Percentiles rank a stretch among this genome's conserved stretches.
These are phyloP conservation scores for Priceomyces haplophilus DNA, from an alignment of 805 yeast genomes.

Conservation along the genomic window DNA sequence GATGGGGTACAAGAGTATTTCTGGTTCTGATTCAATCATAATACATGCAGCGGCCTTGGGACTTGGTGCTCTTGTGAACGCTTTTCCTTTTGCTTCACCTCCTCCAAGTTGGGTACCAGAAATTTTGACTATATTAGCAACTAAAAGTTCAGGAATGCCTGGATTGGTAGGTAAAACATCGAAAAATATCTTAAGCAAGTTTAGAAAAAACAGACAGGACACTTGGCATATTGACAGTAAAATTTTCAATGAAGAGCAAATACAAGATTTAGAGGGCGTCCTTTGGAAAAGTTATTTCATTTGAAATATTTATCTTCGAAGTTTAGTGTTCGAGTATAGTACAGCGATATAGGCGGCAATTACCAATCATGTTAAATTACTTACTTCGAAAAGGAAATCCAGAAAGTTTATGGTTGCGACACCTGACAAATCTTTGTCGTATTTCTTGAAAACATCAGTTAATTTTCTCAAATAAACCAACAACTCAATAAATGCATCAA, in stretches of 20 bases:
- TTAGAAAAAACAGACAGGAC: slow-evolving; percentile 89
- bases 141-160: slow-evolving; percentile 64
- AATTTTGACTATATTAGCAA: slow-evolving; percentile 65
- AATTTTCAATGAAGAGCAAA: slow-evolving; percentile 70
- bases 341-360: neutral
- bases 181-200: slow-evolving; percentile 73
- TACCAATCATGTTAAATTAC: slow-evolving; percentile 21
- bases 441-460: slow-evolving; percentile 75
- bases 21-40: slow-evolving; percentile 41
- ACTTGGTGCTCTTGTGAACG: slow-evolving; percentile 80
- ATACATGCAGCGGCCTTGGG: slow-evolving; percentile 89
- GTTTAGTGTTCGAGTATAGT: neutral
- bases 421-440: slow-evolving; percentile 72
- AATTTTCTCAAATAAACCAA: slow-evolving; percentile 72
- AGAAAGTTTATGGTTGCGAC: slow-evolving; percentile 63
- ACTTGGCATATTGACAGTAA: slow-evolving; percentile 91
- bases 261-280: slow-evolving; percentile 92
- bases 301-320: slow-evolving; percentile 23
- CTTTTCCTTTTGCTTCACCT: slow-evolving; percentile 88
- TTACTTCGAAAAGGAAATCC: slow-evolving; percentile 58
- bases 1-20: slow-evolving; percentile 30
- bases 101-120: slow-evolving; percentile 89
- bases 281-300: slow-evolving; percentile 90
- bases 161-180: slow-evolving; percentile 84
- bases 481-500: slow-evolving; percentile 79